phyloP scores from a whole-genome alignment of 2,329 filamentous ascomycete genomes.

The Trichophyton rubrum region DNA sequence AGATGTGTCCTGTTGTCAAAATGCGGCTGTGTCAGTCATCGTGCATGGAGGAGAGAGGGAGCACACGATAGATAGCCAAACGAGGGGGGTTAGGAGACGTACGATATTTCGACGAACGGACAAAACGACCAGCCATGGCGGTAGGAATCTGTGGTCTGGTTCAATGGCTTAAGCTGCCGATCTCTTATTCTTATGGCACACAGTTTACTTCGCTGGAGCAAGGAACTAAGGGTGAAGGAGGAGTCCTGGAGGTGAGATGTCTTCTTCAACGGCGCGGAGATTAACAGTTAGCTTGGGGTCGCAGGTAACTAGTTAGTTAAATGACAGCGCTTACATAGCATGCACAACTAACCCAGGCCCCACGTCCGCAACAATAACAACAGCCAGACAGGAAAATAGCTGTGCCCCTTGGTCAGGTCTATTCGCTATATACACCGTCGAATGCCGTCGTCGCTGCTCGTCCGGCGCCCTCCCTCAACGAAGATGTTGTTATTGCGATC shows the following conservation, averaged over 20 bases:
- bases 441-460: not conserved
- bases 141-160: not conserved
- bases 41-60: slow-evolving; percentile 11
- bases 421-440: not conserved
- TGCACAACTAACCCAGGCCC: not conserved
- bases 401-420: not conserved
- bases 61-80: not conserved
- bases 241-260: not conserved
- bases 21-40: slow-evolving; percentile 20
- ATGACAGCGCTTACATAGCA: too few relatives aligned
- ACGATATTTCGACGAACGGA: slow-evolving; percentile 64
- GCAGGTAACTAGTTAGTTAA: not conserved
- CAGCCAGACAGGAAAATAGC: not conserved
- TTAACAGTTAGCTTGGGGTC: not conserved
- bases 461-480: too few relatives aligned
- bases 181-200: not conserved
- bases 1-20: slow-evolving; percentile 68
- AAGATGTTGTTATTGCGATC: not conserved
- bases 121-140: slow-evolving; percentile 57
- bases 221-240: not conserved
- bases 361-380: not conserved
- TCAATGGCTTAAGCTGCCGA: not conserved
- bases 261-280: not conserved
- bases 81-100: slow-evolving; percentile 23
- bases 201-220: not conserved